Evolutionary conservation across 768 basidiomycete species (phyloP), one percentile per base, ranked within the genome.

Genomic region (Kwoniella mangroviensis): DNA sequence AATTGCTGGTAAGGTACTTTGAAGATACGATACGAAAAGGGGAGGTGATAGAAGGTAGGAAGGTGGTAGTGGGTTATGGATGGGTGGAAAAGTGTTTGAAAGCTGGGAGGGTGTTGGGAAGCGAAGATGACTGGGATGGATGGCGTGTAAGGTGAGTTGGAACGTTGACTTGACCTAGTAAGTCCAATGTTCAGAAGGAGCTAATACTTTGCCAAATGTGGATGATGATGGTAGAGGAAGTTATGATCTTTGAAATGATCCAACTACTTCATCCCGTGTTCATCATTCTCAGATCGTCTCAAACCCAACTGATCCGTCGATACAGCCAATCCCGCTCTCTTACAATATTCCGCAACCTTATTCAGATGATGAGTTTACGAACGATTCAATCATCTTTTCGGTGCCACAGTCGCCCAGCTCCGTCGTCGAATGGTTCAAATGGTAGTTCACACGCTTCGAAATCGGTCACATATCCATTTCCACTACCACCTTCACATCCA

Each of bases 111-210:
- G n/a, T 60, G 9, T 24, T 68, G 26, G 59, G 49, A 7, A 17
- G 24, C 17, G 34, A 13, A 13, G 49, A 54, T 61, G 51, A 62
- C 26, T 68, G 67, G 67, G 67, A 6, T 40, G 67, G 67, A 53
- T 62, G 22, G 5, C 61, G 58, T 24, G 34, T 68, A 19, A 52
- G 58, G 67, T 68, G 49, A 26, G 67, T 41, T 11, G 2, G 45
- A 21, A 12, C 34, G 34, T 0, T 34, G 34, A 34, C 34, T 34
- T 34, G 6, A 34, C 1, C 1, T 34, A 6, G 0, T 0, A 34
- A 34, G n/a, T 34, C 1, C 34, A 7, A 34, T 0, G 34, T 34
- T 34, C 34, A 34, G 1, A 34, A 34, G 34, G 34, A 34, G 34
- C 34, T 34, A 34, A 34, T 34, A 34, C 34, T 34, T 34, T 7